Base-by-base conservation (phyloP, 208 protist species). In the Zelonia costaricensis region DNA sequence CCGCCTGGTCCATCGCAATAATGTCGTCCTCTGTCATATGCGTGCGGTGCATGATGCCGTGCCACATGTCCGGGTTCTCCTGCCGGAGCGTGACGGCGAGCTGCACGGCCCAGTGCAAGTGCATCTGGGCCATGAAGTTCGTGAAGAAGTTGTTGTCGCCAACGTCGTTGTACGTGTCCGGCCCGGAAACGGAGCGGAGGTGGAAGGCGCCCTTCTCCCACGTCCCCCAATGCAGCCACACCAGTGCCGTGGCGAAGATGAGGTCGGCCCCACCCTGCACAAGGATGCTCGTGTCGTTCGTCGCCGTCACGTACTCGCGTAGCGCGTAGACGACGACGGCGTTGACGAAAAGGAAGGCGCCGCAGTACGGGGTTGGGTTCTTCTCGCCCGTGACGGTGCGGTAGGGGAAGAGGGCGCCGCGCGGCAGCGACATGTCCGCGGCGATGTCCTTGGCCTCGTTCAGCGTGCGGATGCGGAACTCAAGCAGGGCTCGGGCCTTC, bases 111-210 rank as follows among this genome's bases (percentile, higher is more conserved):
- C 85, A 97, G 49, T 84, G 71, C 77, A 97, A 60, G 53, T 94
- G 88, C 46, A 85, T 68, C 72, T 92, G 78, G 15, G 86, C 92
- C 83, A 97, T 90, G 27, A 95, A 25, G 64, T 97, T 97, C 35
- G 92, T 97, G 69, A 95, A 97, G 58, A 92, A 88, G 74, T 94
- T 93, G 78, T 97, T 87, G 78, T 95, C 78, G n/a, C 82, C 77
- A 9, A 93, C 53, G 40, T 82, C 85, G 52, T 77, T 93, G 78
- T 95, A 95, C 49, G 84, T 79, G 62, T 97, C 92, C 28, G 88
- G 86, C 7, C 92, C 88, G 0, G 86, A 83, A 16, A 97, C 89
- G 51, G 63, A 92, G 31, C 89, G 83, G 40, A 97, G 57, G 59
- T 95, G 88, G 45, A 95, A 95, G 42, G 72, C 40, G 12, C 87